Conservation (phyloP, 352 stramenopile genomes). For the Phytophthora boehmeriae region DNA sequence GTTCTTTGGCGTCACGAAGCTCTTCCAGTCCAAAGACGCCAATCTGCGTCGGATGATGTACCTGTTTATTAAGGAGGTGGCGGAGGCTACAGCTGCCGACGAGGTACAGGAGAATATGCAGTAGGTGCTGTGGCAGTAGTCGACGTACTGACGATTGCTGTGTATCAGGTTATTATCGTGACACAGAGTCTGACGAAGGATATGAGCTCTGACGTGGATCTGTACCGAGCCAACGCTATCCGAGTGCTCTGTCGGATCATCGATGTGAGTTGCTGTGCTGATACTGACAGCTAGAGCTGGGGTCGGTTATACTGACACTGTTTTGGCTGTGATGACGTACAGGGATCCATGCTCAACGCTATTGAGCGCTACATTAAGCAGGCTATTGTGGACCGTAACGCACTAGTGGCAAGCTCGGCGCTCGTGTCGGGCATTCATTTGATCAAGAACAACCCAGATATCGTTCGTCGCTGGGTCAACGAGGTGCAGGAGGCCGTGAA, state of each 20-base stretch:
- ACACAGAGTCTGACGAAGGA: constrained; percentile 99
- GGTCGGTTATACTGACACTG: constrained; percentile 10
- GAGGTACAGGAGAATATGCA: constrained; percentile 43
- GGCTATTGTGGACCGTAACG: constrained; percentile 98
- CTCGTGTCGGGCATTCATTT: constrained; percentile 96
- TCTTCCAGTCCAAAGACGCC: constrained; percentile 99
- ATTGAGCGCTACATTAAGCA: constrained; percentile 99
- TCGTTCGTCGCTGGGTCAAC: constrained; percentile 96
- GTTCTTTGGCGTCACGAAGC: constrained; percentile 99
- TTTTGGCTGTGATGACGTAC: constrained; percentile 11
- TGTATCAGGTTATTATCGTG: constrained; percentile 98
- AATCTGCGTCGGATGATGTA: constrained; percentile 99
- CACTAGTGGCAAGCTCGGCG: constrained; percentile 95
- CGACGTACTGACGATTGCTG: constrained; percentile 18
- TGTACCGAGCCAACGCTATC: constrained; percentile 99
- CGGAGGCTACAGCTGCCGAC: constrained; percentile 88
- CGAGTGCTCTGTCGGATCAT: constrained; percentile 97
- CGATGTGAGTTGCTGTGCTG: constrained; percentile 58
- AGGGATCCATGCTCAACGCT: constrained; percentile 90
- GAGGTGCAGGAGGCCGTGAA: constrained; percentile 97
- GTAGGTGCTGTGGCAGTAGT: constrained; percentile 2
- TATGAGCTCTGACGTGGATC: constrained; percentile 98
- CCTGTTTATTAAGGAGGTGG: constrained; percentile 99
- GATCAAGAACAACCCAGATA: constrained; percentile 93
- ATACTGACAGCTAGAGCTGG: neutral